Evolutionary conservation across 495 filamentous ascomycete species (phyloP).

Genomic region (Elasticomyces elasticus): DNA sequence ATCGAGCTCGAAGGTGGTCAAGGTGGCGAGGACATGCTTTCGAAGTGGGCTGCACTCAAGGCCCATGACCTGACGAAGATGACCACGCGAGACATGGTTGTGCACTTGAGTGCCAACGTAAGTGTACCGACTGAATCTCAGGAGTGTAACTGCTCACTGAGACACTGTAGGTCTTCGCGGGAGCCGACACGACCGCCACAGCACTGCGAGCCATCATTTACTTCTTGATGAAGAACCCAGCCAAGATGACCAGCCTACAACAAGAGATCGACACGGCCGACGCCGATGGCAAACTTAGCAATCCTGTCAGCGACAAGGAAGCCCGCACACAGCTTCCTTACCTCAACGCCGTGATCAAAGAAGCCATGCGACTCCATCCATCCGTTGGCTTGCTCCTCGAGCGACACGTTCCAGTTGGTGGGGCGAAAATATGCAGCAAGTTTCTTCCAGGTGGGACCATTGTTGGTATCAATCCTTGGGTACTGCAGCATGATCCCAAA

Average conservation of each 20-base stretch:
- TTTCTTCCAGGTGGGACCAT: conserved; percentile 23
- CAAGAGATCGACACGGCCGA: conserved; percentile 21
- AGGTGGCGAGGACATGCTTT: conserved; percentile 25
- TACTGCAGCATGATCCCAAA: conserved; percentile 22
- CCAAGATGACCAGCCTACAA: conserved; percentile 19
- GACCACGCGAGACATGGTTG: conserved; percentile 26
- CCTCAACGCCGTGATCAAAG: conserved; percentile 30
- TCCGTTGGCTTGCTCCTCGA: conserved; percentile 27
- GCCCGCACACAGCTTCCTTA: conserved; percentile 29
- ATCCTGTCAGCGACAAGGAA: conserved; percentile 18
- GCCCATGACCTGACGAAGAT: conserved; percentile 23
- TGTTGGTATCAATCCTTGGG: conserved; percentile 28
- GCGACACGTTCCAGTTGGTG: conserved; percentile 22
- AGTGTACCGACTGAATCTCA: too few relatives aligned
- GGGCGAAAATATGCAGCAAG: conserved; percentile 20
- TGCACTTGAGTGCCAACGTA: too few relatives aligned
- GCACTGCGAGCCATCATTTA: conserved; percentile 27
- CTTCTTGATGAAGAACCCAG: conserved; percentile 26
- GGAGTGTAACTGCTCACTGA: too few relatives aligned
- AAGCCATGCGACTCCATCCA: conserved; percentile 28
- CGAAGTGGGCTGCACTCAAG: conserved; percentile 23
- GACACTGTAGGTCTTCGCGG: too few relatives aligned
- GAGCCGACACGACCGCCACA: conserved; percentile 30
- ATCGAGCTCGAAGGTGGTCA: too few relatives aligned
- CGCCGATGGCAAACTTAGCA: conserved; percentile 15